Evolutionary conservation across 164 flowering plant genomes (phyloP).

Genomic region (Liriodendron chinense): DNA sequence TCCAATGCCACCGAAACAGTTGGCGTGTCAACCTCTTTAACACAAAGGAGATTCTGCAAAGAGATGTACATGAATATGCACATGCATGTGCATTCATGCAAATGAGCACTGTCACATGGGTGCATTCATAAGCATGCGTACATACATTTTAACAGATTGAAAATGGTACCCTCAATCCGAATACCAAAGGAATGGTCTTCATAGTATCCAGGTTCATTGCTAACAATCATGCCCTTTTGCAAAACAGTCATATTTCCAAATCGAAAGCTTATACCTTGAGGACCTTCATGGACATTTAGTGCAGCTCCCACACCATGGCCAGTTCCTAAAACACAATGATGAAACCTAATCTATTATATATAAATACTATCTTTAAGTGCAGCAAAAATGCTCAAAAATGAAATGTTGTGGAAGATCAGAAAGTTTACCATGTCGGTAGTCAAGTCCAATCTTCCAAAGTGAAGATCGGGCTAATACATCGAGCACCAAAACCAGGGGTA

Average conservation of each 20-base stretch:
- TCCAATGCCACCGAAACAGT: constrained; percentile 74
- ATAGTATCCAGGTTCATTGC: constrained; percentile 97
- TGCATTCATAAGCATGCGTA: background rate
- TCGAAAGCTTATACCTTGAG: constrained; percentile 93
- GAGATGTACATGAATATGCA: background rate
- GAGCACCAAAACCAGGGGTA: constrained; percentile 92
- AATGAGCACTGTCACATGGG: background rate
- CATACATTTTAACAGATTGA: background rate
- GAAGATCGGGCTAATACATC: constrained; percentile 93
- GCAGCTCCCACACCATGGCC: constrained; percentile 99
- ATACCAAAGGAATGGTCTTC: constrained; percentile 96
- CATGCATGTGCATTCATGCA: background rate
- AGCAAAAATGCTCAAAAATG: background rate
- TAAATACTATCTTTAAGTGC: background rate
- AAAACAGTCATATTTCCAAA: constrained; percentile 83
- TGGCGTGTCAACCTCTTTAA: constrained; percentile 71
- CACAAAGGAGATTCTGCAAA: constrained; percentile 82
- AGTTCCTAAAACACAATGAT: constrained; percentile 51
- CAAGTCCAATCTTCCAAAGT: constrained; percentile 96
- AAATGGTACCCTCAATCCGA: constrained; percentile 77
- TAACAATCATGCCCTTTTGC: constrained; percentile 85
- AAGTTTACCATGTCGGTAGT: constrained; percentile 90
- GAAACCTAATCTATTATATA: background rate
- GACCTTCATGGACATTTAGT: constrained; percentile 97
- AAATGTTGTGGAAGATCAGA: background rate